Evolutionary conservation across 2,329 filamentous ascomycete species (phyloP), one percentile per base, ranked within the genome.

Genomic region (Lizonia empirigonia): DNA sequence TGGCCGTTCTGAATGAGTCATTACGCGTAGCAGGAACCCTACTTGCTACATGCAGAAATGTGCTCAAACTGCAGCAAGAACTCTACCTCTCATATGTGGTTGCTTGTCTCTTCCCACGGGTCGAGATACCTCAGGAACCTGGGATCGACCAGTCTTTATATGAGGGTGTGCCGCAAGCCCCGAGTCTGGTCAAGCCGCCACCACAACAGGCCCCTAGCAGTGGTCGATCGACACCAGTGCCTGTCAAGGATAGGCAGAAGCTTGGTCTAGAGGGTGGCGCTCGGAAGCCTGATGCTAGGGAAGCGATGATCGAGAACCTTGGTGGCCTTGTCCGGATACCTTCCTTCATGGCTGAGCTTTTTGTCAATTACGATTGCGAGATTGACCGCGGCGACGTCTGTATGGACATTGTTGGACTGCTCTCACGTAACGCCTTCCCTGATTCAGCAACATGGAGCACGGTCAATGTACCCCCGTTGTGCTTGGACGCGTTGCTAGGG

Each of bases 401-500:
- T 67, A 90, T 96, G 76, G 95, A 99, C 68, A 89, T 97, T 83
- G 85, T 99, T 53, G 93, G 94, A 0, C 81, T 99, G 26, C 78
- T 99, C 13, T 93, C 94, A 16, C 85, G 94, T 51, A 99, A 97
- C 71, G 94, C 94, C 2, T 89, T 99, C 59, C 95, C 94, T 0
- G 94, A 99, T 71, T 96, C 94, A 7, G 94, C 93, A 5, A 97
- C 92, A 5, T 99, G 94, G 94, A 99, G 95, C 72, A 99, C 94
- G 9, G 97, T 93, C 5, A 99, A 96, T 69, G 95, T 99, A 1
- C 94, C 94, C 13, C 94, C 94, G 0, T 78, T 99, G 2, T 99
- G 94, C 65, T 80, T 99, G 18, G 94, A 99, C 75, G 91, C 94
- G 8, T 79, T 99, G 9, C 80, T 99, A 19, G 87, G 91, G 13